These are phyloP conservation scores for Nissolia schottii DNA, from an alignment of 306 rosid genomes.

Conservation along the genomic window DNA sequence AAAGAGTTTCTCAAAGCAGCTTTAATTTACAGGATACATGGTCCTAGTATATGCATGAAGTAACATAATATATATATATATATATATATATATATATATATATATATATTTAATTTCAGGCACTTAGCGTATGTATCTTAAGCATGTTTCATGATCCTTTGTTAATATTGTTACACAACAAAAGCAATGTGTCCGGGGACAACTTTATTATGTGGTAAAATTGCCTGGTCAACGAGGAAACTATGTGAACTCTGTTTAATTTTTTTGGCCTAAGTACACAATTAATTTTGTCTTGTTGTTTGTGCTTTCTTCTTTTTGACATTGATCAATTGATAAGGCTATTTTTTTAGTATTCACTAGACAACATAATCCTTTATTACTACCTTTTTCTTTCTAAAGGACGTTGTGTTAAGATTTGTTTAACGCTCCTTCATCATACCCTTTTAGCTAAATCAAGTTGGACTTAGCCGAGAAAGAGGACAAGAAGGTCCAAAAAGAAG, in stretches of 20 bases:
- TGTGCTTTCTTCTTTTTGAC: constrained; percentile 48
- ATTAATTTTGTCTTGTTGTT: constrained; percentile 69
- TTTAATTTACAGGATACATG: constrained; percentile 20
- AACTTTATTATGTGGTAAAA: constrained; percentile 44
- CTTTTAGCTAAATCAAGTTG: constrained; percentile 43
- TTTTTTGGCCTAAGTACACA: constrained; percentile 43
- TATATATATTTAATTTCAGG: background rate
- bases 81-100: background rate
- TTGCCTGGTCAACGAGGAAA: constrained; percentile 49
- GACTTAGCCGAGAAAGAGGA: constrained; percentile 49
- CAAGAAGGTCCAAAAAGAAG: constrained; percentile 69
- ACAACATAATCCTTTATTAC: constrained; percentile 40
- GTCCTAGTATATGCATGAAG: constrained; percentile 13
- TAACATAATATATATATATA: background rate
- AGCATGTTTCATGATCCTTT: constrained; percentile 34
- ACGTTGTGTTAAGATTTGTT: constrained; percentile 37
- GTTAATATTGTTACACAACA: constrained; percentile 31
- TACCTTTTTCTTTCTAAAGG: constrained; percentile 35
- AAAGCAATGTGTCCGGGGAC: constrained; percentile 46
- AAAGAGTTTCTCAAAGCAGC: constrained; percentile 19
- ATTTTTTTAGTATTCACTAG: constrained; percentile 14
- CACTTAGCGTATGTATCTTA: constrained; percentile 28
- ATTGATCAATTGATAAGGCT: constrained; percentile 28
- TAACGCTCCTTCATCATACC: constrained; percentile 52
- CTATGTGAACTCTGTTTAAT: constrained; percentile 39